phyloP scores from a whole-genome alignment of 352 stramenopile genomes.

The Blastocystis sp. region DNA sequence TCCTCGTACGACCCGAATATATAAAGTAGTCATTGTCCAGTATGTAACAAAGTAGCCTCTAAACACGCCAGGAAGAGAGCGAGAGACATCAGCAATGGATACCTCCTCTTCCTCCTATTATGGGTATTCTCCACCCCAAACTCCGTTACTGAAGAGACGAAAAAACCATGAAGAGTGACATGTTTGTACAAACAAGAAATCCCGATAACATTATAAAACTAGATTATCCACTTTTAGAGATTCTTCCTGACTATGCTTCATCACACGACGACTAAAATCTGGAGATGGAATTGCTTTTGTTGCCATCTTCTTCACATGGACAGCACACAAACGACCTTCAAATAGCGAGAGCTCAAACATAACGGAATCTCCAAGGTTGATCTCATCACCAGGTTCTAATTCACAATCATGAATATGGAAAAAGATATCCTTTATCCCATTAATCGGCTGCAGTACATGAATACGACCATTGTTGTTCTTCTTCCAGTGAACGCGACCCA shows the following conservation, averaged over 20 bases:
- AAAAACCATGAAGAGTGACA: background rate
- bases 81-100: slow-evolving; percentile 42
- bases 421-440: slow-evolving; percentile 43
- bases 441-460: slow-evolving; percentile 46
- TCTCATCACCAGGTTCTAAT: slow-evolving; percentile 8
- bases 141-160: slow-evolving; percentile 3
- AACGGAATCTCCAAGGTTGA: slow-evolving; percentile 49
- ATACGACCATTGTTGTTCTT: slow-evolving; percentile 10
- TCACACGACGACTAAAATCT: slow-evolving; percentile 45
- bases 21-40: background rate
- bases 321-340: slow-evolving; percentile 29
- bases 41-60: background rate
- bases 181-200: slow-evolving; percentile 25
- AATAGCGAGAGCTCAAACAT: slow-evolving; percentile 54
- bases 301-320: slow-evolving; percentile 59
- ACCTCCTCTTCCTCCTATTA: slow-evolving; percentile 26
- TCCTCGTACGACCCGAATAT: slow-evolving; percentile 25
- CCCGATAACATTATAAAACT: background rate
- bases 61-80: slow-evolving; percentile 26
- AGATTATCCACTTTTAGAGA: background rate
- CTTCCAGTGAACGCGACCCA: slow-evolving; percentile 48
- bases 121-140: slow-evolving; percentile 14
- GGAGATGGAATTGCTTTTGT: slow-evolving; percentile 53
- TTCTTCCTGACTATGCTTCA: slow-evolving; percentile 51
- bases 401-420: slow-evolving; percentile 58